A percentile compares a stretch with the other conserved stretches of the same genome.
phyloP scores from a whole-genome alignment of 2,329 filamentous ascomycete genomes.

The Rugonectria rugulosa region DNA sequence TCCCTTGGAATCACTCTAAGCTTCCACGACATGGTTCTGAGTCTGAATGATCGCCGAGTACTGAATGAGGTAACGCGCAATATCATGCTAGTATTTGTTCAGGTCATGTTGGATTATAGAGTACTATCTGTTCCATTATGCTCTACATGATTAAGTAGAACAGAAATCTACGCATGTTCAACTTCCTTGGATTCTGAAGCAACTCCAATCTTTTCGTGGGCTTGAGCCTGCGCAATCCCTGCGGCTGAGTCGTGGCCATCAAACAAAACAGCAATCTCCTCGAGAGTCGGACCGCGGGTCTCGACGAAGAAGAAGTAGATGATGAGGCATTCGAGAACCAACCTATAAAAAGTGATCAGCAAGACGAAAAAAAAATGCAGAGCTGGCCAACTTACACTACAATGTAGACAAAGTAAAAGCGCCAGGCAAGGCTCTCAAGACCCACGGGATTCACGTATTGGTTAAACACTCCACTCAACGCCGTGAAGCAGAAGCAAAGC shows the following conservation, averaged over 20 bases:
- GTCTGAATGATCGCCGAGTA: too few species aligned
- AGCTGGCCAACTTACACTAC: conserved; percentile 30
- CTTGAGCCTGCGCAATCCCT: conserved; percentile 29
- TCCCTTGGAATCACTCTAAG: too few species aligned
- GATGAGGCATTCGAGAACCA: conserved; percentile 33
- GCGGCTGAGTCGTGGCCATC: conserved; percentile 33
- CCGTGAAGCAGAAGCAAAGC: conserved; percentile 35
- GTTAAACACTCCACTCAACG: conserved; percentile 34
- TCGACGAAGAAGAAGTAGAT: conserved; percentile 40
- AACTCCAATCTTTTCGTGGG: conserved; percentile 23
- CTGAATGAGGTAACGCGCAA: too few species aligned
- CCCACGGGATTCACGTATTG: conserved; percentile 37
- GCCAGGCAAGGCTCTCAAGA: conserved; percentile 31
- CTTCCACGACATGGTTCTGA: too few species aligned
- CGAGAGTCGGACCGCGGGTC: conserved; percentile 31
- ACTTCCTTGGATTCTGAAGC: conserved; percentile 23
- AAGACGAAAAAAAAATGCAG: rapidly evolving
- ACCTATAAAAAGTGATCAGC: background rate
- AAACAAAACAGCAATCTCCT: conserved; percentile 36
- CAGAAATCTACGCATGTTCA: conserved; percentile 23
- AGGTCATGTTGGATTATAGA: conserved; percentile 1
- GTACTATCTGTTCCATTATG: background rate
- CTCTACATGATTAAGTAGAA: background rate
- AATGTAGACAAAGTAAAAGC: conserved; percentile 32
- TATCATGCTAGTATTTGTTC: too few species aligned